Conservation (phyloP, 352 stramenopile species). For the Phytophthora aleatoria region DNA sequence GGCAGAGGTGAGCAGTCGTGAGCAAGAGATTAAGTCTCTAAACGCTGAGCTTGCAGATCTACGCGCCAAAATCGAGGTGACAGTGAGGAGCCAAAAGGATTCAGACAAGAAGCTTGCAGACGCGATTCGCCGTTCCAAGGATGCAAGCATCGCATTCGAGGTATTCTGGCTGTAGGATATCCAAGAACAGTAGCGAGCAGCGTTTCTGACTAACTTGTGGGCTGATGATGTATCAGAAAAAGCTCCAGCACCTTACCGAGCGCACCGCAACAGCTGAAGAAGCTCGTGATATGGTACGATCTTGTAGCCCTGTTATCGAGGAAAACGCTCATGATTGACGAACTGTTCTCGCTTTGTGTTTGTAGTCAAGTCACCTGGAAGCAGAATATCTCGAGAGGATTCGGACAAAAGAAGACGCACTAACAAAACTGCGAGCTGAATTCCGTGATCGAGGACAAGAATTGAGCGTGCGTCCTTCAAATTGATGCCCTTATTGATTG, state of each 20-base stretch:
- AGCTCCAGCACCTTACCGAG: slow-evolving; percentile 51
- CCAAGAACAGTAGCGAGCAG: background rate
- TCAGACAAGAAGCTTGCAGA: slow-evolving; percentile 55
- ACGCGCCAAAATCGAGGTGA: slow-evolving; percentile 58
- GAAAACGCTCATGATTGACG: background rate
- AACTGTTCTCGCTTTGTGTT: slow-evolving; percentile 1
- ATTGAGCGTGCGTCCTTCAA: slow-evolving; percentile 43
- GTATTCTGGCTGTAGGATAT: slow-evolving; percentile 15
- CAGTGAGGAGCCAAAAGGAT: slow-evolving; percentile 54
- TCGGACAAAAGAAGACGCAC: slow-evolving; percentile 54
- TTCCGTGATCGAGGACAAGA: slow-evolving; percentile 60
- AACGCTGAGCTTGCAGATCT: slow-evolving; percentile 56
- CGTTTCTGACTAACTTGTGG: background rate
- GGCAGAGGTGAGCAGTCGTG: slow-evolving; percentile 44
- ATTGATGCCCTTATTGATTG: background rate
- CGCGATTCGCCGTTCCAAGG: slow-evolving; percentile 40
- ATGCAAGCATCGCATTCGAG: slow-evolving; percentile 52
- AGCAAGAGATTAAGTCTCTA: slow-evolving; percentile 57
- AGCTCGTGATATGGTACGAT: slow-evolving; percentile 56
- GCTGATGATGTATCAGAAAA: slow-evolving; percentile 34
- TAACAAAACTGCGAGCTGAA: slow-evolving; percentile 51
- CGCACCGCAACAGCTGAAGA: slow-evolving; percentile 59
- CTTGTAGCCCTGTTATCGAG: background rate
- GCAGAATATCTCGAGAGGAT: slow-evolving; percentile 50
- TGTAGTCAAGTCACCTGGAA: slow-evolving; percentile 51